Conservation (phyloP, 1,284 basidiomycete species). For the Rhodotorula sp. region DNA sequence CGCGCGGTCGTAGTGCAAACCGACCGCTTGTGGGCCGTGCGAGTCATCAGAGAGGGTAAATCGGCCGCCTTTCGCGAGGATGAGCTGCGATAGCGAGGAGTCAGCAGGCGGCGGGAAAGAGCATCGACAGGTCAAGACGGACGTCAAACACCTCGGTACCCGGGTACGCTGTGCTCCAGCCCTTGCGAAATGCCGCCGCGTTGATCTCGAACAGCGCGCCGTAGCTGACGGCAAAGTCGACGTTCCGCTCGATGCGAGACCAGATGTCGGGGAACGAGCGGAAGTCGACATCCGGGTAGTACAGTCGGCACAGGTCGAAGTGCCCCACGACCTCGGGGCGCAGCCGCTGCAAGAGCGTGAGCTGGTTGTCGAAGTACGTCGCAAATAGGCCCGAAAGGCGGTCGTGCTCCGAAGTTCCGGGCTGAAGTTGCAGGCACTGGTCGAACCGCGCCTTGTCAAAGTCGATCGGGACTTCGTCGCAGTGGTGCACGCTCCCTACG, state of each 20-base stretch:
- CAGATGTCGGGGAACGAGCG: slow-evolving; percentile 57
- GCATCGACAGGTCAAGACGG: slow-evolving; percentile 45
- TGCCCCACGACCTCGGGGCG: slow-evolving; percentile 90
- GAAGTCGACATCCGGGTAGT: slow-evolving; percentile 60
- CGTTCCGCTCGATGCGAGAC: slow-evolving; percentile 71
- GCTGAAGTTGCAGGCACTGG: slow-evolving; percentile 55
- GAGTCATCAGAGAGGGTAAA: slow-evolving; percentile 93
- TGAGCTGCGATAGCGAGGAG: slow-evolving; percentile 58
- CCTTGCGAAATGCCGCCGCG: slow-evolving; percentile 87
- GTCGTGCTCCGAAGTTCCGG: slow-evolving; percentile 32
- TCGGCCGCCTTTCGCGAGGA: slow-evolving; percentile 66
- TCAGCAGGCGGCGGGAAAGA: background rate
- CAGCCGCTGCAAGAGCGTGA: slow-evolving; percentile 66
- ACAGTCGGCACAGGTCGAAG: slow-evolving; percentile 85
- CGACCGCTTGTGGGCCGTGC: slow-evolving; percentile 85
- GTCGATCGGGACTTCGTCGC: slow-evolving; percentile 84
- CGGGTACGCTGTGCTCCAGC: slow-evolving; percentile 84
- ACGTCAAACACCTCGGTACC: slow-evolving; percentile 73
- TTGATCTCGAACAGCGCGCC: slow-evolving; percentile 94
- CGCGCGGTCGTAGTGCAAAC: slow-evolving; percentile 75
- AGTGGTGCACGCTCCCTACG: slow-evolving; percentile 93
- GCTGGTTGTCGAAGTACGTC: slow-evolving; percentile 81
- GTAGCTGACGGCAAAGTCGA: slow-evolving; percentile 71
- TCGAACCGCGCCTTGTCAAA: slow-evolving; percentile 77
- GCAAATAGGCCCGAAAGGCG: slow-evolving; percentile 55